phyloP scores from a whole-genome alignment of 306 rosid species.

The Prunus armeniaca region DNA sequence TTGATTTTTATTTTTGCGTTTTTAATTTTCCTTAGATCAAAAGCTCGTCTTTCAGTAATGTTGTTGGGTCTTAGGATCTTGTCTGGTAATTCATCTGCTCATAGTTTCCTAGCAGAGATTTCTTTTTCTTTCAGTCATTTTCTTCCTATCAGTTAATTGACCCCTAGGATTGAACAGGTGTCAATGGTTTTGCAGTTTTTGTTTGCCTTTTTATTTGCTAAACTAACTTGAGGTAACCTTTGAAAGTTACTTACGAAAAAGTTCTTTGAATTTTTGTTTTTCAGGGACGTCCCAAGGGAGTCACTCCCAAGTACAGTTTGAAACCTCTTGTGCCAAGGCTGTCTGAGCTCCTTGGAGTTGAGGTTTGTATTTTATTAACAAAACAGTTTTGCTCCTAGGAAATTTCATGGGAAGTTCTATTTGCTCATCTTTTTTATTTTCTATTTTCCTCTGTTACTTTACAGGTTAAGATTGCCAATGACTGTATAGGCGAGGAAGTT shows the following conservation, averaged over 20 bases:
- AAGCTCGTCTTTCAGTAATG: not conserved
- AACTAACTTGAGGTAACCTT: not conserved
- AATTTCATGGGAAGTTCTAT: not conserved
- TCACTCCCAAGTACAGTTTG: conserved; percentile 88
- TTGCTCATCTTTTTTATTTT: not conserved
- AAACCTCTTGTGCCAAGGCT: conserved; percentile 89
- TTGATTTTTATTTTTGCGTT: not conserved
- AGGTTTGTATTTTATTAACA: conserved; percentile 37
- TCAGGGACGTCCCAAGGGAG: conserved; percentile 99
- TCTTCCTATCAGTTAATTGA: not conserved
- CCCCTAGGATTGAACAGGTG: not conserved
- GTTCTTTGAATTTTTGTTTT: conserved; percentile 23
- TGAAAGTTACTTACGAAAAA: not conserved
- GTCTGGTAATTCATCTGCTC: not conserved
- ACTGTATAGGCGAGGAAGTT: conserved; percentile 78
- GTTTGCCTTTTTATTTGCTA: not conserved
- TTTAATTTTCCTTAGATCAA: not conserved
- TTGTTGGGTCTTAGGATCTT: not conserved
- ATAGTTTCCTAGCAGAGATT: not conserved
- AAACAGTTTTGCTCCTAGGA: not conserved
- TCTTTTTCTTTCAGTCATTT: not conserved
- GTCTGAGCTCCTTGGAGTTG: conserved; percentile 73
- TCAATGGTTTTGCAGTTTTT: not conserved
- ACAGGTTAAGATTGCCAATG: conserved; percentile 75
- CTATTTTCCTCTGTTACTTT: not conserved